These are phyloP conservation scores for Akanthomyces lecanii DNA, from an alignment of 2,329 filamentous ascomycete genomes.

Conservation along the genomic window DNA sequence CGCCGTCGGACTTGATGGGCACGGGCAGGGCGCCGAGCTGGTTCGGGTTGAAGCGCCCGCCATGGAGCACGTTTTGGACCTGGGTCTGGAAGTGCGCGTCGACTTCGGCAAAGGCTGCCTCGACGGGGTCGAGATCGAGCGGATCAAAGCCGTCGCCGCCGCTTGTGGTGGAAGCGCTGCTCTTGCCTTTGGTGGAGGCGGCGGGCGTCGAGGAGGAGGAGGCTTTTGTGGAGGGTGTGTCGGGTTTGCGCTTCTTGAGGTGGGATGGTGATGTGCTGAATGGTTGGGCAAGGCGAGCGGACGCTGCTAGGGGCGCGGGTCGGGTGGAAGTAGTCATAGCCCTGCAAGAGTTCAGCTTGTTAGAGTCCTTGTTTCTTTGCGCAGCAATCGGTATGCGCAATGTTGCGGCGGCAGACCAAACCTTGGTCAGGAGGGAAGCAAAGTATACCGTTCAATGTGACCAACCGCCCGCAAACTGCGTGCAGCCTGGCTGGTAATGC, in stretches of 20 bases:
- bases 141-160: slow-evolving; percentile 39
- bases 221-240: slow-evolving; percentile 20
- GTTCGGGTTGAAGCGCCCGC: slow-evolving; percentile 50
- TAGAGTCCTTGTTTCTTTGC: neutral
- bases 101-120: slow-evolving; percentile 38
- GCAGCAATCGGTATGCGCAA: neutral
- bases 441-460: neutral
- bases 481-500: neutral
- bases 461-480: neutral
- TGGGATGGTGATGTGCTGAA: slow-evolving; percentile 29
- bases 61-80: slow-evolving; percentile 37
- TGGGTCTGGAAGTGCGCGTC: slow-evolving; percentile 42
- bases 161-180: slow-evolving; percentile 17
- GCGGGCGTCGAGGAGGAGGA: slow-evolving; percentile 18
- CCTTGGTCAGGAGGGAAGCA: neutral
- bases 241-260: slow-evolving; percentile 37
- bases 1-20: slow-evolving; percentile 28
- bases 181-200: slow-evolving; percentile 17
- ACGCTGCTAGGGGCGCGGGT: neutral
- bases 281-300: slow-evolving; percentile 20
- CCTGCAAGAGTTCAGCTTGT: neutral
- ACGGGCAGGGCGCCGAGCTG: slow-evolving; percentile 44
- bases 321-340: neutral
- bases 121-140: slow-evolving; percentile 46
- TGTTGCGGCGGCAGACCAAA: neutral